phyloP scores from a whole-genome alignment of 2,329 filamentous ascomycete genomes.

The Tetracladium maxilliforme region DNA sequence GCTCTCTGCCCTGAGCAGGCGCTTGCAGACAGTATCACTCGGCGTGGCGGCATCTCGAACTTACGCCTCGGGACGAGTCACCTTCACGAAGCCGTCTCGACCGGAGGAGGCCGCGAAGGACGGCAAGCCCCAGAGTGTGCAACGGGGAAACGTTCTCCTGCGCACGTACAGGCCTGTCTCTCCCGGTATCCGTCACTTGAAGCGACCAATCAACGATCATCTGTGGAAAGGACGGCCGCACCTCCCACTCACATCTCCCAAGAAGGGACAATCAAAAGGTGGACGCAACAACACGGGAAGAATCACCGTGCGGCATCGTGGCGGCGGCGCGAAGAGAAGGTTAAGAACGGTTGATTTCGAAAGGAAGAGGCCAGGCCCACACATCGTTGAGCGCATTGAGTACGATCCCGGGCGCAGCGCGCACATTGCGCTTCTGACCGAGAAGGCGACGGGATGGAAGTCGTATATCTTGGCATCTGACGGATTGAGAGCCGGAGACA shows the following conservation, averaged over 20 bases:
- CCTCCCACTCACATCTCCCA: slow-evolving; percentile 71
- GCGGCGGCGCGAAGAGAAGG: slow-evolving; percentile 81
- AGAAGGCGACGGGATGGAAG: slow-evolving; percentile 57
- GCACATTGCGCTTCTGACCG: slow-evolving; percentile 78
- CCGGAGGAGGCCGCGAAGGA: too few relatives aligned
- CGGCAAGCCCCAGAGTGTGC: too few relatives aligned
- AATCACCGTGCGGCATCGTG: slow-evolving; percentile 80
- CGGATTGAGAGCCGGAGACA: slow-evolving; percentile 80
- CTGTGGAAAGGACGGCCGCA: slow-evolving; percentile 87
- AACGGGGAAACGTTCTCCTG: too few relatives aligned
- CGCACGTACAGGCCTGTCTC: slow-evolving; percentile 89
- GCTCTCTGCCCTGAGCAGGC: too few relatives aligned
- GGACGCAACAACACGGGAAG: slow-evolving; percentile 79
- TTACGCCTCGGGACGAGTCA: too few relatives aligned
- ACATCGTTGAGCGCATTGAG: slow-evolving; percentile 85
- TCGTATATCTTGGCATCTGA: slow-evolving; percentile 94
- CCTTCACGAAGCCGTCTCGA: too few relatives aligned
- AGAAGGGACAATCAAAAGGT: slow-evolving; percentile 85
- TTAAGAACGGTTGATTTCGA: slow-evolving; percentile 87
- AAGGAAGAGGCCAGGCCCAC: slow-evolving; percentile 63
- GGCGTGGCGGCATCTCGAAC: too few relatives aligned
- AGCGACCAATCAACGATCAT: slow-evolving; percentile 88
- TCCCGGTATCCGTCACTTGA: slow-evolving; percentile 81
- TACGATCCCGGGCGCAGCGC: slow-evolving; percentile 89
- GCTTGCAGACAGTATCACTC: too few relatives aligned